A percentile compares a stretch with the other conserved stretches of the same genome.
These are phyloP conservation scores for Penicillium digitatum DNA, from an alignment of 2,329 filamentous ascomycete genomes.

Conservation along the genomic window DNA sequence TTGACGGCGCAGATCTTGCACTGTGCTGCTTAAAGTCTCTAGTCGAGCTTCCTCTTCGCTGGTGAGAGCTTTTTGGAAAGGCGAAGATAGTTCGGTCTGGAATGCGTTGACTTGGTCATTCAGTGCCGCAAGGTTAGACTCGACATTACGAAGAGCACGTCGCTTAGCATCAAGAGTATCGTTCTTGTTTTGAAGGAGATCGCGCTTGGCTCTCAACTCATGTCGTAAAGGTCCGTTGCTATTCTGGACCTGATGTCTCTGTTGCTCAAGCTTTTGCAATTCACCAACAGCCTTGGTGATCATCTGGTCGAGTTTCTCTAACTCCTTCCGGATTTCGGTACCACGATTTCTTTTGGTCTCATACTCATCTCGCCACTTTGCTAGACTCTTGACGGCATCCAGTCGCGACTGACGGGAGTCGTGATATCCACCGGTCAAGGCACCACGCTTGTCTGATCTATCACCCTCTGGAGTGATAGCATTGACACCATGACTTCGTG, in stretches of 20 bases:
- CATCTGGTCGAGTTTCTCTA: slow-evolving; percentile 79
- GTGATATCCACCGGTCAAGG: slow-evolving; percentile 90
- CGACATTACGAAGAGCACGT: slow-evolving; percentile 61
- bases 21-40: slow-evolving; percentile 62
- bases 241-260: slow-evolving; percentile 70
- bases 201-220: slow-evolving; percentile 71
- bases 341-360: slow-evolving; percentile 64
- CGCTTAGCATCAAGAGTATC: slow-evolving; percentile 71
- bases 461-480: slow-evolving; percentile 95
- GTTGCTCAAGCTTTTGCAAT: slow-evolving; percentile 76
- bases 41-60: slow-evolving; percentile 77
- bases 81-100: slow-evolving; percentile 73
- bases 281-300: slow-evolving; percentile 84
- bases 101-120: slow-evolving; percentile 71
- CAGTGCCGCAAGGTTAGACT: slow-evolving; percentile 70
- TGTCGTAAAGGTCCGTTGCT: slow-evolving; percentile 75
- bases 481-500: slow-evolving; percentile 83
- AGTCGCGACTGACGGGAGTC: slow-evolving; percentile 81
- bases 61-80: slow-evolving; percentile 88
- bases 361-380: slow-evolving; percentile 69
- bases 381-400: slow-evolving; percentile 73
- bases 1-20: slow-evolving; percentile 71
- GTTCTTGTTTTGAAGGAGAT: slow-evolving; percentile 67
- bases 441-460: slow-evolving; percentile 89
- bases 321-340: slow-evolving; percentile 62